phyloP scores from a whole-genome alignment of 116 monocot genomes.

The Trichopus zeylanicus region DNA sequence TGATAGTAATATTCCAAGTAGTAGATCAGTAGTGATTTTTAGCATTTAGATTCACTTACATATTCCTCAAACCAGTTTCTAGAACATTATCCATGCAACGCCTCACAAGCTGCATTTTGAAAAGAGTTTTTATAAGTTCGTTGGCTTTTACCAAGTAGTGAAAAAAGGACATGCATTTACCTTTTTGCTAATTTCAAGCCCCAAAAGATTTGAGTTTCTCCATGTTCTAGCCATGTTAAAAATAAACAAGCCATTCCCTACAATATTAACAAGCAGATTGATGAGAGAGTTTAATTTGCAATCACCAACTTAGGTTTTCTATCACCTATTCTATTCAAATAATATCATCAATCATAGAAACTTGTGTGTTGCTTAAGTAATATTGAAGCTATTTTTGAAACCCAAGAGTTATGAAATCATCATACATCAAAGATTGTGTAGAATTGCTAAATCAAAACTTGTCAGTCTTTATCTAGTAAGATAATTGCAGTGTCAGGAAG shows the following conservation, averaged over 20 bases:
- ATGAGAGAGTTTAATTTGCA: background rate
- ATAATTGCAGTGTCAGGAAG: background rate
- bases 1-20: too few species aligned
- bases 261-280: slow-evolving; percentile 2
- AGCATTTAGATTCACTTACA: slow-evolving; percentile 9
- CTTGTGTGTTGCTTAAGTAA: background rate
- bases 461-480: background rate
- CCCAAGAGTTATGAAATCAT: background rate
- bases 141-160: background rate
- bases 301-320: too few species aligned
- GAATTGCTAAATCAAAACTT: background rate
- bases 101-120: slow-evolving; percentile 43
- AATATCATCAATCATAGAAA: background rate
- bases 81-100: slow-evolving; percentile 28
- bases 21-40: background rate
- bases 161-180: slow-evolving; percentile 11
- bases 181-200: slow-evolving; percentile 64
- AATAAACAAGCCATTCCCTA: slow-evolving; percentile 71
- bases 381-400: background rate
- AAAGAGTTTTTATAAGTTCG: background rate
- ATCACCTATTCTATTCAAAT: background rate
- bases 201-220: slow-evolving; percentile 45
- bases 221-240: slow-evolving; percentile 39
- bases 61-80: slow-evolving; percentile 25
- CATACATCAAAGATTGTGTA: too few species aligned